Evolutionary conservation across 371 early-diverging fungal genomes (phyloP), one percentile per base, ranked within the genome.

Genomic region (Actinomucor elegans): DNA sequence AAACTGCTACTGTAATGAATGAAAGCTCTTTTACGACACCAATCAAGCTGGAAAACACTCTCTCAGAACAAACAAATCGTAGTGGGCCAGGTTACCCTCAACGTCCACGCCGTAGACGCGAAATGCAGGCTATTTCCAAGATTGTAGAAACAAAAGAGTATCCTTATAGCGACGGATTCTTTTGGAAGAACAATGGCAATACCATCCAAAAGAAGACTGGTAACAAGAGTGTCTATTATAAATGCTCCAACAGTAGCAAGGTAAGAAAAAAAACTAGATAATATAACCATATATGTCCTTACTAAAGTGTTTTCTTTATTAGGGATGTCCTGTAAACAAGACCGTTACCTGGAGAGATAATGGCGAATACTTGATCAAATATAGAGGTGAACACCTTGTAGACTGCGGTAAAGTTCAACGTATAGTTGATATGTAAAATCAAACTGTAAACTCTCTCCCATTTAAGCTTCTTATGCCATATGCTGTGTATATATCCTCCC

Each of bases 261-360:
- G 72, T 67, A 62, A 50, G 40, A 1, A 4, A 43, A 26, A 3
- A 4, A n/a, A n/a, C n/a, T n/a, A n/a, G n/a, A n/a, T n/a, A n/a
- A n/a, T n/a, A n/a, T n/a, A n/a, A n/a, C n/a, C n/a, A n/a, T n/a
- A n/a, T n/a, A n/a, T n/a, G n/a, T n/a, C n/a, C n/a, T n/a, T n/a
- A n/a, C n/a, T 9, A 34, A 20, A 31, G 15, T 20, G 12, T 40
- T 54, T 24, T 53, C 17, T 43, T 20, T 50, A n/a, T 34, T 49
- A 76, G 71, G 79, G 79, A 6, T 79, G 79, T 41, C 73, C 79
- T 36, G 86, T 86, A 2, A 86, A 86, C 59, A 86, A 86, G 56
- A 86, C 86, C 2, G 84, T 84, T 23, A 84, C 81, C 12, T 77
- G 82, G 62, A 77, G 75, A 52, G 84, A 81, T 35, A 77, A 74